A percentile compares a stretch with the other conserved stretches of the same genome.
Evolutionary conservation across 176 grass and related monocot genomes (phyloP).

Genomic region (Oryza meyeriana): DNA sequence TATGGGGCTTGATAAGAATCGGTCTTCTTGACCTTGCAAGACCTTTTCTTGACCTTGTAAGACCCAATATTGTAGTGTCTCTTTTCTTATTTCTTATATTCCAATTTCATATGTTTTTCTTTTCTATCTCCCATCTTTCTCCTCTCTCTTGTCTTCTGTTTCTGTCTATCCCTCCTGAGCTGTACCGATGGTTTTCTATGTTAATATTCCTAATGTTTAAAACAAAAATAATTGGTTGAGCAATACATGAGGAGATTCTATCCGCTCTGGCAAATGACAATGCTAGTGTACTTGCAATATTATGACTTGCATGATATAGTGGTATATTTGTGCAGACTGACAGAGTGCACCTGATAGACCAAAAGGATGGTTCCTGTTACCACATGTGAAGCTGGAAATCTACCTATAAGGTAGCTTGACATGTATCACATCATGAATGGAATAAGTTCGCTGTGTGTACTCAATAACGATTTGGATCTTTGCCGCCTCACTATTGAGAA

Average conservation of each 20-base stretch:
- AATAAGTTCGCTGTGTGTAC: constrained; percentile 36
- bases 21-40: constrained; percentile 96
- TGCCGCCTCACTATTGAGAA: background rate
- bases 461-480: constrained; percentile 25
- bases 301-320: background rate
- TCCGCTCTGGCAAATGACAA: background rate
- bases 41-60: constrained; percentile 99
- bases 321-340: constrained; percentile 11
- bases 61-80: constrained; percentile 4
- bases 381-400: constrained; percentile 28
- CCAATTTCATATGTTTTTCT: fast-evolving
- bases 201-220: background rate
- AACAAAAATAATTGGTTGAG: background rate
- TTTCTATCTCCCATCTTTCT: fast-evolving
- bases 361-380: constrained; percentile 29
- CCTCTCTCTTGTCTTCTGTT: background rate
- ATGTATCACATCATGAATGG: constrained; percentile 25
- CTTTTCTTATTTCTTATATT: background rate
- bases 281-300: background rate
- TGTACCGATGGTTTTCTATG: background rate
- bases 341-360: constrained; percentile 14
- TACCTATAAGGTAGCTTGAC: constrained; percentile 30
- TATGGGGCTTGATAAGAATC: fast-evolving
- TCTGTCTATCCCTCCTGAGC: constrained; percentile 91
- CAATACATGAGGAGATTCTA: background rate